These are phyloP conservation scores for Trametes cingulata DNA, from an alignment of 768 basidiomycete species.

Conservation along the genomic window DNA sequence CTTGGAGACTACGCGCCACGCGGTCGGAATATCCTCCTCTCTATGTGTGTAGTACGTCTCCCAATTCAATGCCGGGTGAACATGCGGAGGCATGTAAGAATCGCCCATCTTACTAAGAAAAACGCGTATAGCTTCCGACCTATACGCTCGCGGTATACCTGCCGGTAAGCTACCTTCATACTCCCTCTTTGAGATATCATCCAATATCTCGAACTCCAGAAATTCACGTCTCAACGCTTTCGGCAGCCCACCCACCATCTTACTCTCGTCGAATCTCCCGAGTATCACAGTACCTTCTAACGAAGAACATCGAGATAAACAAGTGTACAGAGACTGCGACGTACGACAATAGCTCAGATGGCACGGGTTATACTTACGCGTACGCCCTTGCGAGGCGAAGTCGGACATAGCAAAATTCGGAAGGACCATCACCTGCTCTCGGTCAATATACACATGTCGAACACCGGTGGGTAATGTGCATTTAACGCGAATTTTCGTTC, in stretches of 20 bases:
- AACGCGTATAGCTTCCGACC: not conserved
- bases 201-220: not conserved
- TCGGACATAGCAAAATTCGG: constrained; percentile 31
- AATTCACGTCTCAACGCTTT: not conserved
- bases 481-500: not conserved
- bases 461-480: not conserved
- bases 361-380: constrained; percentile 19
- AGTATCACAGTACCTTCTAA: not conserved
- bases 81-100: too few species aligned
- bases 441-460: constrained; percentile 16
- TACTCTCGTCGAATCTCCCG: not conserved
- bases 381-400: constrained; percentile 27
- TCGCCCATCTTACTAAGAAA: not conserved
- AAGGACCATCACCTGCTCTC: constrained; percentile 20
- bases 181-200: not conserved
- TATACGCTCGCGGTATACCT: not conserved
- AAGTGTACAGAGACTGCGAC: not conserved
- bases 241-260: not conserved
- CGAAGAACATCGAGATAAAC: not conserved
- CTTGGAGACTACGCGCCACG: too few species aligned
- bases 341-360: constrained; percentile 15
- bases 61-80: too few species aligned
- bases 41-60: too few species aligned
- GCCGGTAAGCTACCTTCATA: not conserved
- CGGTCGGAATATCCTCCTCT: too few species aligned